phyloP scores from a whole-genome alignment of 306 rosid species.

The Quercus suber region DNA sequence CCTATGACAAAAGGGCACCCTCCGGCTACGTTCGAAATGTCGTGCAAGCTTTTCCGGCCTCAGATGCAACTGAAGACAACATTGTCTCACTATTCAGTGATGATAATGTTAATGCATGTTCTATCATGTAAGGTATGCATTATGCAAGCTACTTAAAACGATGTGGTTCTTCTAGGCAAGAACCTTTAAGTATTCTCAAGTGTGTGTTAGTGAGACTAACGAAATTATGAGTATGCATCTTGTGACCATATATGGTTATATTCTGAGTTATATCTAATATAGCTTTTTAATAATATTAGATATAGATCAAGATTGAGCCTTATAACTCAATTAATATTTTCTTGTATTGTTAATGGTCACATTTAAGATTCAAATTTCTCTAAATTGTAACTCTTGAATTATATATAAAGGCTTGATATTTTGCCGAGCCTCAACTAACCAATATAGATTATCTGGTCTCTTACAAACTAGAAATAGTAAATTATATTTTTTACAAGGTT shows the following conservation, averaged over 20 bases:
- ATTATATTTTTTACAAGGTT: too few relatives aligned
- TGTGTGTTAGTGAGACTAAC: slow-evolving; percentile 1
- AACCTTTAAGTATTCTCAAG: neutral
- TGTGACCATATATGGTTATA: neutral
- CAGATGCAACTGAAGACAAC: slow-evolving; percentile 46
- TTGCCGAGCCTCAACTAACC: too few relatives aligned
- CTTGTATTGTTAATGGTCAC: too few relatives aligned
- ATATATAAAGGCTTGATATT: too few relatives aligned
- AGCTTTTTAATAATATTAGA: too few relatives aligned
- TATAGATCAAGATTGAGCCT: too few relatives aligned
- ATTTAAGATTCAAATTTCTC: too few relatives aligned
- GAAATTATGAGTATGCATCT: neutral
- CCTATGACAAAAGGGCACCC: slow-evolving; percentile 83
- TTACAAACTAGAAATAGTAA: too few relatives aligned
- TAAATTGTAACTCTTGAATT: too few relatives aligned
- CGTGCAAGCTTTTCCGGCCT: slow-evolving; percentile 50
- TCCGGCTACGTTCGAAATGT: slow-evolving; percentile 59
- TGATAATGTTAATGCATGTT: slow-evolving; percentile 83
- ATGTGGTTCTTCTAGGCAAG: slow-evolving; percentile 11
- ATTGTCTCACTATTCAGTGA: slow-evolving; percentile 65
- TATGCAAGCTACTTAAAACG: neutral
- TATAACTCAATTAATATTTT: too few relatives aligned
- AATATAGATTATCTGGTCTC: too few relatives aligned
- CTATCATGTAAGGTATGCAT: slow-evolving; percentile 49
- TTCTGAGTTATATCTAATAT: too few relatives aligned